Evolutionary conservation across 1,284 basidiomycete species (phyloP).

Genomic region (Fomitopsis schrenkii): DNA sequence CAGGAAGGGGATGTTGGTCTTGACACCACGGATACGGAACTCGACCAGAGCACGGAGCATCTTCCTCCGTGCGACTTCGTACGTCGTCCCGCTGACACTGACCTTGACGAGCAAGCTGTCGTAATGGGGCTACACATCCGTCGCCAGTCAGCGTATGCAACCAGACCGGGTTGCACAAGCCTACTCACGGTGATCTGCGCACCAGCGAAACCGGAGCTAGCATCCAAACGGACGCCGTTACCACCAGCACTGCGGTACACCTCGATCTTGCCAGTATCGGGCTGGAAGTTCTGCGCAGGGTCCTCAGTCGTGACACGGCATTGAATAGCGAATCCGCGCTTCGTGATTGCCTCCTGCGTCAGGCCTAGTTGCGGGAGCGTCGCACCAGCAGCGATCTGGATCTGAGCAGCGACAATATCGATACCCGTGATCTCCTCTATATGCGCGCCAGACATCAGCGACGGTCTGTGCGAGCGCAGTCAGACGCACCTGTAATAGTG

Average conservation of each 20-base stretch:
- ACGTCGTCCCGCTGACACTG: constrained; percentile 94
- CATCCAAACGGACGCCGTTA: constrained; percentile 97
- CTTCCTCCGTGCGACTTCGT: constrained; percentile 97
- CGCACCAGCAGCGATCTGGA: constrained; percentile 97
- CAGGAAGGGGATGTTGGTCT: constrained; percentile 99
- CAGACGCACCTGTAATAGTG: constrained; percentile 81
- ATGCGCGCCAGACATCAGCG: constrained; percentile 6
- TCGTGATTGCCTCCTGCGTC: constrained; percentile 94
- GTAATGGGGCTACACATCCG: constrained; percentile 79
- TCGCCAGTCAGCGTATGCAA: not conserved
- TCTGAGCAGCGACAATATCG: constrained; percentile 97
- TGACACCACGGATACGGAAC: constrained; percentile 99
- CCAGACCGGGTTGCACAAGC: not conserved
- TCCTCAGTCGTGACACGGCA: constrained; percentile 99
- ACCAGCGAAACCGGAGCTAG: constrained; percentile 96
- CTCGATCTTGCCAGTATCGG: constrained; percentile 99
- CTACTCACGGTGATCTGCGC: constrained; percentile 92
- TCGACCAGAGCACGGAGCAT: constrained; percentile 99
- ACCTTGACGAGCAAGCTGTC: constrained; percentile 98
- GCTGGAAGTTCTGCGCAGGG: constrained; percentile 88
- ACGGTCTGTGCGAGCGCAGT: constrained; percentile 7
- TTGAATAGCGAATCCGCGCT: constrained; percentile 97
- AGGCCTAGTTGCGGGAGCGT: constrained; percentile 94
- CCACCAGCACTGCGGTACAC: constrained; percentile 99
- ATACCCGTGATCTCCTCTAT: constrained; percentile 98